phyloP scores from a whole-genome alignment of 2,329 filamentous ascomycete genomes.

The Colletotrichum graminicola region DNA sequence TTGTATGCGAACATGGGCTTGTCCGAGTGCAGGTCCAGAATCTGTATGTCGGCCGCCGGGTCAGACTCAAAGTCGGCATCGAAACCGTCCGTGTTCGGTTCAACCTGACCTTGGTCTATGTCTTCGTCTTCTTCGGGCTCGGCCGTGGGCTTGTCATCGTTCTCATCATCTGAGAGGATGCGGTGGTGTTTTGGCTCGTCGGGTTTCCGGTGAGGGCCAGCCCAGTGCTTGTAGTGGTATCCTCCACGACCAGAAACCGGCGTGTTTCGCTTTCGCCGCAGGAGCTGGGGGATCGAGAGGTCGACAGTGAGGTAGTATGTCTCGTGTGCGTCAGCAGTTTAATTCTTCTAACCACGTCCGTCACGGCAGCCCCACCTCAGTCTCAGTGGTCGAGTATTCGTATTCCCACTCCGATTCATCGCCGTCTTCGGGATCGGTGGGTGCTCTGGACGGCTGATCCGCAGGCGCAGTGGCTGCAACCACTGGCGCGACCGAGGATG shows the following conservation, averaged over 20 bases:
- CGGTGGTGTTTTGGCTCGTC: slow-evolving; percentile 42
- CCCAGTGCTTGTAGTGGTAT: slow-evolving; percentile 60
- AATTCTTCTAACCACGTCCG: background rate
- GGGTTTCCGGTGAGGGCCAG: slow-evolving; percentile 48
- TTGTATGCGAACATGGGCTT: slow-evolving; percentile 86
- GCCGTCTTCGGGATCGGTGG: slow-evolving; percentile 49
- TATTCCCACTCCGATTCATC: slow-evolving; percentile 75
- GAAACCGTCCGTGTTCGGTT: slow-evolving; percentile 43
- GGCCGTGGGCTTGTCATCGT: slow-evolving; percentile 42
- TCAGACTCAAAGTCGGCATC: slow-evolving; percentile 42
- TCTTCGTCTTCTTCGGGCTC: slow-evolving; percentile 48
- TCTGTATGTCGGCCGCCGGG: slow-evolving; percentile 70
- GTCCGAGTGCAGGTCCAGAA: slow-evolving; percentile 82
- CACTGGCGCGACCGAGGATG: slow-evolving; percentile 21
- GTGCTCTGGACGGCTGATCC: slow-evolving; percentile 15
- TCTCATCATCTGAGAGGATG: slow-evolving; percentile 45
- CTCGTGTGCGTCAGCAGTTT: slow-evolving; percentile 51
- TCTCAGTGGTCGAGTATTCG: slow-evolving; percentile 74
- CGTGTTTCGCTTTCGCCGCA: slow-evolving; percentile 49
- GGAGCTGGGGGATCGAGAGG: slow-evolving; percentile 71
- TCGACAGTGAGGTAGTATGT: slow-evolving; percentile 75
- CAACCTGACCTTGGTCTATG: slow-evolving; percentile 37
- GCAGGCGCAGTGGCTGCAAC: slow-evolving; percentile 24
- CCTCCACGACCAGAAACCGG: slow-evolving; percentile 54
- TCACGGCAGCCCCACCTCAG: slow-evolving; percentile 59